These are phyloP conservation scores for Rhizoctonia solani DNA, from an alignment of 1,284 basidiomycete species.

Conservation along the genomic window DNA sequence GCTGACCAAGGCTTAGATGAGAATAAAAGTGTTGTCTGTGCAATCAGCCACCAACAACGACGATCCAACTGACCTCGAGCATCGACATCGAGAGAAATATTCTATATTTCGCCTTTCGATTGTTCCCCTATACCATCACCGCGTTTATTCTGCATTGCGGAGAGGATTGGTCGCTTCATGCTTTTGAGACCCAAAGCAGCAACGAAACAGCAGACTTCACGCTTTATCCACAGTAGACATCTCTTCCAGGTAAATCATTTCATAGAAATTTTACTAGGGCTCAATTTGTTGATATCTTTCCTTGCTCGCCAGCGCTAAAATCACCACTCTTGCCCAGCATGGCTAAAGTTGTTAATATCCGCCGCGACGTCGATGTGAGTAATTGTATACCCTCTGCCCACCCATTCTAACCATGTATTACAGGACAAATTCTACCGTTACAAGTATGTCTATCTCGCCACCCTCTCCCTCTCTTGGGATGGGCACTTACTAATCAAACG, in stretches of 20 bases:
- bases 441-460: constrained; percentile 55
- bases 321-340: constrained; percentile 62
- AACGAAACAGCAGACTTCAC: constrained; percentile 28
- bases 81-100: constrained; percentile 6
- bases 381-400: constrained; percentile 39
- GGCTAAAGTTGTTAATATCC: constrained; percentile 93
- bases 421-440: constrained; percentile 85
- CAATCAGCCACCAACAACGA: constrained; percentile 9
- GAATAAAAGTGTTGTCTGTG: constrained; percentile 4
- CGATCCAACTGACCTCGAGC: constrained; percentile 14
- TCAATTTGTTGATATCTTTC: too few relatives aligned
- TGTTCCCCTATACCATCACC: not conserved
- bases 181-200: constrained; percentile 35
- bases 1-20: constrained; percentile 13
- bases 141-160: constrained; percentile 15
- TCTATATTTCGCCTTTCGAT: not conserved
- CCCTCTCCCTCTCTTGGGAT: not conserved
- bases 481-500: constrained; percentile 36
- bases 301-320: constrained; percentile 11
- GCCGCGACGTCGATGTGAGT: constrained; percentile 88
- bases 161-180: constrained; percentile 25
- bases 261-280: too few relatives aligned
- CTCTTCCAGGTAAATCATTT: constrained; percentile 8
- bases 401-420: constrained; percentile 4
- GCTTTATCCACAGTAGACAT: constrained; percentile 33